Conservation (phyloP, 768 basidiomycete species). For the Agrocybe praecox region DNA sequence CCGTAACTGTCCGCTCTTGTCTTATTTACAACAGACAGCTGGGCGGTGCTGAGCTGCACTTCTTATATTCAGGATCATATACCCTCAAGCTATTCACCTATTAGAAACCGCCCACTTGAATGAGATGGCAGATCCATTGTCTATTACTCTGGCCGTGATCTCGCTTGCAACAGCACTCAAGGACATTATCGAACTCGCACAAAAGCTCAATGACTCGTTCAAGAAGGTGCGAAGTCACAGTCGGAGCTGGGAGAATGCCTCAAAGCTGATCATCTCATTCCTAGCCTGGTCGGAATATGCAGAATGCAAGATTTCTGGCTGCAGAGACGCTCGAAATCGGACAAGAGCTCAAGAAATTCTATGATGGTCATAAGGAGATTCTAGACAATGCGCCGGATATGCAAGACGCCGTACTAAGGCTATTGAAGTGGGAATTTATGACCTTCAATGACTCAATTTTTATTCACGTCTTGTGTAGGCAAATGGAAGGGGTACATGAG, state of each 20-base stretch:
- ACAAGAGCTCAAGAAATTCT: not conserved
- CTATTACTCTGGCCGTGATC: too few species aligned
- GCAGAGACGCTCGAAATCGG: not conserved
- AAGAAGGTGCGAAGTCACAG: not conserved
- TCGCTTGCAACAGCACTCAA: too few species aligned
- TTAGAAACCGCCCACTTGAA: too few species aligned
- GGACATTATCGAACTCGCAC: too few species aligned
- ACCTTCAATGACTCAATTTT: not conserved
- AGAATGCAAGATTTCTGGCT: not conserved
- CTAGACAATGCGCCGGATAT: not conserved
- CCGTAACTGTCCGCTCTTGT: too few species aligned
- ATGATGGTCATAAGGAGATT: not conserved
- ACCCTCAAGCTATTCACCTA: too few species aligned
- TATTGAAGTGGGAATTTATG: not conserved
- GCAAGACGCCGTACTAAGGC: not conserved
- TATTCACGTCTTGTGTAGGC: not conserved
- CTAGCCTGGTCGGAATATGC: not conserved
- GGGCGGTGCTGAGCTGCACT: too few species aligned
- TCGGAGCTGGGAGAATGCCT: too few species aligned
- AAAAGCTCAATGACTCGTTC: not conserved
- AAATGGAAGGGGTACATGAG: not conserved
- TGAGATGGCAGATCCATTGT: too few species aligned
- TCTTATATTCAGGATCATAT: too few species aligned
- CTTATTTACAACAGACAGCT: too few species aligned
- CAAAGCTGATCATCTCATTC: too few species aligned